phyloP scores from a whole-genome alignment of 2,329 filamentous ascomycete species.

The Cercospora sp. region DNA sequence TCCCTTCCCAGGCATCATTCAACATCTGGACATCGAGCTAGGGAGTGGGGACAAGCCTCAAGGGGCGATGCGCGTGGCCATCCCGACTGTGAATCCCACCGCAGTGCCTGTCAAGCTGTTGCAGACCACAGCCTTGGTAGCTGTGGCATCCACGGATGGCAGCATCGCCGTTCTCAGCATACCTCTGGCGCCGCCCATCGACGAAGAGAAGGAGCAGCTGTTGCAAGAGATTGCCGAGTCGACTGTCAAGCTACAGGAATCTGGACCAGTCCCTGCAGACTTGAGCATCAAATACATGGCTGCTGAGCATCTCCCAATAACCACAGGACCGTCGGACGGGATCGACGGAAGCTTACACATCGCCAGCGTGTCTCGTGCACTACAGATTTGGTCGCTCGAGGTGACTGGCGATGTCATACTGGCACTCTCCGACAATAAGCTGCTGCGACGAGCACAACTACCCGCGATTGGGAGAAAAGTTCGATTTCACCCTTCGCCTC shows the following conservation, averaged over 20 bases:
- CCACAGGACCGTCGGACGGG: slow-evolving; percentile 9
- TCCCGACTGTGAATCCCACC: slow-evolving; percentile 17
- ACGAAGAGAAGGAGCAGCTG: slow-evolving; percentile 27
- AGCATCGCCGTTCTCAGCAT: slow-evolving; percentile 57
- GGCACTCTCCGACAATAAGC: slow-evolving; percentile 16
- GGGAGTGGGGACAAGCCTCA: slow-evolving; percentile 56
- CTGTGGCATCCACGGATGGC: slow-evolving; percentile 57
- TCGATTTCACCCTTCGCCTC: slow-evolving; percentile 32
- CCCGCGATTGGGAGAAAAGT: slow-evolving; percentile 22
- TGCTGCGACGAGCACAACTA: slow-evolving; percentile 21
- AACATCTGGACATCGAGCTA: slow-evolving; percentile 57
- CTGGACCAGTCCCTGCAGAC: slow-evolving; percentile 12
- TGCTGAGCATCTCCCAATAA: slow-evolving; percentile 9
- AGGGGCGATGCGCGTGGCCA: slow-evolving; percentile 40
- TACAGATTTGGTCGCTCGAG: slow-evolving; percentile 30
- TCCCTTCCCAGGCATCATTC: slow-evolving; percentile 56
- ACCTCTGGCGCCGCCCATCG: slow-evolving; percentile 53
- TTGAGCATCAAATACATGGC: slow-evolving; percentile 25
- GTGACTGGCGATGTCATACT: slow-evolving; percentile 27
- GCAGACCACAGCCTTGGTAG: slow-evolving; percentile 49
- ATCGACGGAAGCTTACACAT: slow-evolving; percentile 23
- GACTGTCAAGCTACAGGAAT: slow-evolving; percentile 13
- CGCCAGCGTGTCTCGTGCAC: slow-evolving; percentile 21
- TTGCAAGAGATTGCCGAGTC: slow-evolving; percentile 14
- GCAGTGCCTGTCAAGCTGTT: slow-evolving; percentile 14